Conservation (phyloP, 768 basidiomycete genomes). For the Termitomyces titanicus region DNA sequence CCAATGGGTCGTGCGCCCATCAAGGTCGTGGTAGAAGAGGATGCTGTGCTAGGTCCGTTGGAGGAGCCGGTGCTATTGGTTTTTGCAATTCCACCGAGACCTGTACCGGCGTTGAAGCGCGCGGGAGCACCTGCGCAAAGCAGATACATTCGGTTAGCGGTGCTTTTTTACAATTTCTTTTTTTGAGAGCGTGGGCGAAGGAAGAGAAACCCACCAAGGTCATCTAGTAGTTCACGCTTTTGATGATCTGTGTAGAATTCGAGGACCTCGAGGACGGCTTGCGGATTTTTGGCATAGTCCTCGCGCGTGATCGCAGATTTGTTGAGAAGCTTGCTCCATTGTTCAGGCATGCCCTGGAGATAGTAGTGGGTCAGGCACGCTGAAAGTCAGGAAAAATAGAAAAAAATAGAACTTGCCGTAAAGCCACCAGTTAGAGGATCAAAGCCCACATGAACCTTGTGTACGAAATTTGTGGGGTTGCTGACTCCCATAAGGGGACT, state of each 20-base stretch:
- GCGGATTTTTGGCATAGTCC: conserved; percentile 95
- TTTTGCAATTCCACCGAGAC: conserved; percentile 72
- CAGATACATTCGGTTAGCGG: conserved; percentile 8
- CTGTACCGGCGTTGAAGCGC: conserved; percentile 89
- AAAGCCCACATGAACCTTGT: conserved; percentile 98
- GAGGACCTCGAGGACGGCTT: conserved; percentile 94
- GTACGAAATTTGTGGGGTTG: conserved; percentile 96
- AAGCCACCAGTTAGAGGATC: conserved; percentile 93
- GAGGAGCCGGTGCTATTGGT: conserved; percentile 25
- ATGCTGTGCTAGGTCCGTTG: conserved; percentile 15
- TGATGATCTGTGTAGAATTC: conserved; percentile 99
- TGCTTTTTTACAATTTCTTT: conserved; percentile 14
- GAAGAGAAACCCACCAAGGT: conserved; percentile 30
- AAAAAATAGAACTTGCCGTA: conserved; percentile 55
- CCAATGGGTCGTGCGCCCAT: conserved; percentile 18
- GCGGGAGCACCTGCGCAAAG: conserved; percentile 50
- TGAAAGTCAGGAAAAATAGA: neutral
- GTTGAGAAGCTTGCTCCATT: conserved; percentile 96
- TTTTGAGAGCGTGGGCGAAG: conserved; percentile 11
- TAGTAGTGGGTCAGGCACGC: conserved; percentile 3
- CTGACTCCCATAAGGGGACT: conserved; percentile 92
- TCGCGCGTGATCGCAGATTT: conserved; percentile 97
- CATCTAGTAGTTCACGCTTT: conserved; percentile 85
- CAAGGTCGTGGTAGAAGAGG: conserved; percentile 21
- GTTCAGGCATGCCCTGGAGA: conserved; percentile 86